These are phyloP conservation scores for Olyra latifolia DNA, from an alignment of 176 grass and related monocot species.

Conservation along the genomic window DNA sequence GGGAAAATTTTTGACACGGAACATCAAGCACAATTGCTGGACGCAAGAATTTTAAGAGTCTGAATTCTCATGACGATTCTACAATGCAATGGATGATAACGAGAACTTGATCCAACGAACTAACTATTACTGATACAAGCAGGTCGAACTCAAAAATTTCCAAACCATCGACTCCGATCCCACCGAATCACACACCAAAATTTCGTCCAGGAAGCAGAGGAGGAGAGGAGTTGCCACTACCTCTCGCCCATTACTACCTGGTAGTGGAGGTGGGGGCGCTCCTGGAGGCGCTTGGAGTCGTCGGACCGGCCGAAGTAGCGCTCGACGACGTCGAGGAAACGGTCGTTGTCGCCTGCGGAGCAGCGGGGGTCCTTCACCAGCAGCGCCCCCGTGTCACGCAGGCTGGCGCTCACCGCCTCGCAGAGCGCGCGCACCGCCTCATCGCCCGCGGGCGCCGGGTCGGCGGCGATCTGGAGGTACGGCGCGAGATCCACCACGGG, in stretches of 20 bases:
- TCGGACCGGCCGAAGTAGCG: constrained; percentile 78
- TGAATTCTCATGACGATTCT: neutral
- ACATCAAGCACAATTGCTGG: neutral
- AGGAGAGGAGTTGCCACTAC: neutral
- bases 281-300: constrained; percentile 86
- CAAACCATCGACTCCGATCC: neutral
- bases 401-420: constrained; percentile 72
- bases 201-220: neutral
- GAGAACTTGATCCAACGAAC: neutral
- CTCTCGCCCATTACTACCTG: constrained; percentile 40
- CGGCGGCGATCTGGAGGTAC: constrained; percentile 46
- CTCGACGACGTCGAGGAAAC: constrained; percentile 95
- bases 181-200: neutral
- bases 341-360: constrained; percentile 83
- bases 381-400: constrained; percentile 83
- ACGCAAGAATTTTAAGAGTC: neutral
- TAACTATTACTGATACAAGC: neutral
- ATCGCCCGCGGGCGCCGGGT: constrained; percentile 14
- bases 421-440: constrained; percentile 62
- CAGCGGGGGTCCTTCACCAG: constrained; percentile 96
- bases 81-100: neutral
- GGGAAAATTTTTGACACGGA: neutral
- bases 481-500: constrained; percentile 86
- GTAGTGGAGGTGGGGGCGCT: constrained; percentile 88
- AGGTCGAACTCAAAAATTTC: neutral